Base-by-base conservation (phyloP, 169 alveolate species). In the Cryptosporidium andersoni region DNA sequence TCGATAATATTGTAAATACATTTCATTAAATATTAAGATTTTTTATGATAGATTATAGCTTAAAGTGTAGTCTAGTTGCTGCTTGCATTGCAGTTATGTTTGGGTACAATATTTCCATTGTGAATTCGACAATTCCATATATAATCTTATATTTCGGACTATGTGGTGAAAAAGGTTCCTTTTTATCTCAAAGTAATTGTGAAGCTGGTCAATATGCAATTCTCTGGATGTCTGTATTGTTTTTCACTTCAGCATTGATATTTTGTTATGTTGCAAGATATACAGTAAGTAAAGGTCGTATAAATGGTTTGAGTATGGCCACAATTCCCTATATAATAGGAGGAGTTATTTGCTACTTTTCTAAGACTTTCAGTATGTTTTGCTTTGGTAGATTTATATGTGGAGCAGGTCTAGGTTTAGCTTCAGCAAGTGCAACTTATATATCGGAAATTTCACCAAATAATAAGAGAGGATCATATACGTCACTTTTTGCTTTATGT, bases 311-410 rank as follows among this genome's bases (percentile, higher is more conserved):
- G 16, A 74, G 60, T 6, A 51, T 58, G 51, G 67, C 85, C 6
- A 11, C 60, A 43, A n/a, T 74, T 58, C 85, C 85, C 7, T 74
- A 45, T 74, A 55, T 49, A 0, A 58, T 74, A 40, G 85, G 85
- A 8, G 85, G 85, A 5, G 12, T 74, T 14, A 11, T 74, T 2
- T 56, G 74, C 14, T 11, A 63, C 5, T 74, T 74, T 42, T 55
- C 85, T 1, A 25, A 66, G 2, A 74, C 55, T n/a, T 74, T 74
- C 25, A 16, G 11, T 3, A 40, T 60, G 2, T 74, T 74, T 55
- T 74, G 85, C 66, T 58, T 60, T 12, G 85, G 85, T 2, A 74
- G 85, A 25, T 74, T 74, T 51, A 74, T 74, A 45, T 58, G 85
- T 43, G 85, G 85, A 48, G 58, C 60, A 34, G 47, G 74, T 37